Evolutionary conservation across 352 stramenopile genomes (phyloP), one percentile per base, ranked within the genome.

Genomic region (Pelagophyceae sp.): DNA sequence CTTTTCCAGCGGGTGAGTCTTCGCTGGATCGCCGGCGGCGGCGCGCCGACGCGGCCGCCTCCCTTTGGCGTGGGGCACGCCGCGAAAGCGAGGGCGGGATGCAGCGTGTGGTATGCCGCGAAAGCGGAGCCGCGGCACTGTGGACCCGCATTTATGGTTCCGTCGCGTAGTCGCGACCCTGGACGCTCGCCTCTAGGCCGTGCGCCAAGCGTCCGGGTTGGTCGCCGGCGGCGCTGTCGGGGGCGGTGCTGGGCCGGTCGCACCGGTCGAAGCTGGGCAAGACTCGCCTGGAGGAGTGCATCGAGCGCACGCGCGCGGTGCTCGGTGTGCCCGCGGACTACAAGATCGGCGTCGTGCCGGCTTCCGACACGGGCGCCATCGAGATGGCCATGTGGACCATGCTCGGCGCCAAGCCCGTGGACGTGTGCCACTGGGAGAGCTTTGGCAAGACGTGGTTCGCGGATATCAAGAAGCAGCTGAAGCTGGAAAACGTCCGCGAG

Each of bases 301-400:
- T 95, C 77, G 61, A 69, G 32, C 58, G 3, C 17, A 72, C 54
- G 31, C 72, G 54, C 5, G 17, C 2, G 1, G 37, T 77, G 72
- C 84, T 99, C 51, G 95, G 95, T 78, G 84, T 99, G 29, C 96
- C 96, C 31, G 89, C 96, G 11, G 86, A 97, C 80, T 99, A 98
- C 85, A 86, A 91, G 32, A 82, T 98, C 20, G 95, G 94, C 63
- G 98, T 99, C 77, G 95, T 99, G 51, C 95, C 96, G 50, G 96
- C 94, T 58, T 98, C 93, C 11, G 96, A 99, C 84, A 99, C 96
- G 35, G 96, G 96, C 37, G 96, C 96, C 23, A 99, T 98, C 81
- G 96, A 99, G 86, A 99, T 99, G 96, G 96, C 95, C 64, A 98
- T 99, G 96, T 99, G 96, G 96, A 98, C 90, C 80, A 95, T 99